Conservation (phyloP, 2,329 filamentous ascomycete genomes). For the Teratosphaeria pseudoeucalypti region DNA sequence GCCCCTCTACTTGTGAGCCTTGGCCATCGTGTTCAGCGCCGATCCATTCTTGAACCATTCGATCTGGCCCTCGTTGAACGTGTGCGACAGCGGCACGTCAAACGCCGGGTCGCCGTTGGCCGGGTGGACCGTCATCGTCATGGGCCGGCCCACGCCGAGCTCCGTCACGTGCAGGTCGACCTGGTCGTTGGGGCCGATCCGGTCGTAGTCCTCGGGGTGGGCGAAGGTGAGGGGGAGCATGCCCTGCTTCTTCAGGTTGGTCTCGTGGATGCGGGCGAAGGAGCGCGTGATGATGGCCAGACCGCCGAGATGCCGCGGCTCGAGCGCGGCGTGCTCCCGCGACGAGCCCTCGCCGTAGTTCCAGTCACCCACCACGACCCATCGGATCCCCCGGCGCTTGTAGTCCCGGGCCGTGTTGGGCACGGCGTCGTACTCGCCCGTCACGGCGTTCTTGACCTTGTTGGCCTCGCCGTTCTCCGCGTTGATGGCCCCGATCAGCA, state of each 20-base stretch:
- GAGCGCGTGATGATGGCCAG: conserved; percentile 91
- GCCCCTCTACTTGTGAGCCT: conserved; percentile 31
- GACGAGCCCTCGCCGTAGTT: conserved; percentile 98
- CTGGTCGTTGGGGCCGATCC: conserved; percentile 85
- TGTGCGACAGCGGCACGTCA: conserved; percentile 79
- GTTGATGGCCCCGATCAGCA: conserved; percentile 96
- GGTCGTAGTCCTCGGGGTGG: conserved; percentile 94
- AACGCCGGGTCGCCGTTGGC: conserved; percentile 66
- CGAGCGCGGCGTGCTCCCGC: conserved; percentile 94
- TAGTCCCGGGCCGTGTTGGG: conserved; percentile 94
- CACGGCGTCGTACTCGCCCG: conserved; percentile 73
- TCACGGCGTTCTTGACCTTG: conserved; percentile 89
- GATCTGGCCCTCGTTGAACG: conserved; percentile 95
- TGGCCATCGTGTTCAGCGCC: conserved; percentile 97
- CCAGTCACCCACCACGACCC: conserved; percentile 98
- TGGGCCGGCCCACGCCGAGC: conserved; percentile 81
- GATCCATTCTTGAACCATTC: conserved; percentile 99
- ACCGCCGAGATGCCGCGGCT: conserved; percentile 93
- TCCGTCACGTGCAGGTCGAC: conserved; percentile 83
- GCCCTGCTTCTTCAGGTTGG: conserved; percentile 99
- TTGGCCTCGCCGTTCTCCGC: conserved; percentile 93
- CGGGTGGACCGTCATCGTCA: conserved; percentile 86
- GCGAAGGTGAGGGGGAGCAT: conserved; percentile 97
- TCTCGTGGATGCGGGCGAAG: conserved; percentile 99
- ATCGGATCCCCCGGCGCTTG: conserved; percentile 92